A percentile compares a stretch with the other conserved stretches of the same genome.
phyloP scores from a whole-genome alignment of 202 grass and related monocot species.

The Cymbopogon flexuosus region DNA sequence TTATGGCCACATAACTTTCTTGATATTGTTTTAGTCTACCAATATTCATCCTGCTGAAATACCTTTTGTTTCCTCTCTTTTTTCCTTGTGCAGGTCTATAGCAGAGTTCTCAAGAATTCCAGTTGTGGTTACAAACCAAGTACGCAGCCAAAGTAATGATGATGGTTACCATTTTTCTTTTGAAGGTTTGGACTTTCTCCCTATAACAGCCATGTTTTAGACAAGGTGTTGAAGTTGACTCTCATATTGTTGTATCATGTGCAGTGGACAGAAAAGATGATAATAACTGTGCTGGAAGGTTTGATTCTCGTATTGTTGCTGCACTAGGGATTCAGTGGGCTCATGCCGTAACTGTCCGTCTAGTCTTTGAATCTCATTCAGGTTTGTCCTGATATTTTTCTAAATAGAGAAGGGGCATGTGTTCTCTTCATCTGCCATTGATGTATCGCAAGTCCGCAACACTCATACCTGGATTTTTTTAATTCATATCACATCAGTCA shows the following conservation, averaged over 20 bases:
- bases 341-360: slow-evolving; percentile 79
- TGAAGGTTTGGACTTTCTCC: no score
- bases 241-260: no score
- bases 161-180: no score
- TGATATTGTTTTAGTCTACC: neutral
- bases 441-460: neutral
- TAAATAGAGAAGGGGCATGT: neutral
- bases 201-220: neutral
- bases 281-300: slow-evolving; percentile 32
- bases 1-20: slow-evolving; percentile 16
- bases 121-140: slow-evolving; percentile 73
- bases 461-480: neutral
- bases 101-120: slow-evolving; percentile 84
- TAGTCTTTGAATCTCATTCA: slow-evolving; percentile 93
- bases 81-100: slow-evolving; percentile 48
- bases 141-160: no score
- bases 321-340: slow-evolving; percentile 90
- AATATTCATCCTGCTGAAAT: neutral
- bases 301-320: slow-evolving; percentile 83
- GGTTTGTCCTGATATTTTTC: slow-evolving; percentile 41
- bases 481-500: neutral
- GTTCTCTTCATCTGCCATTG: neutral
- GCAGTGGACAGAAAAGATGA: slow-evolving; percentile 44
- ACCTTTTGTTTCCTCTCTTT: neutral
- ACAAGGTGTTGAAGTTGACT: slow-evolving; percentile 8